Evolutionary conservation across 78 protist species (phyloP).

Genomic region (Carpediemonas membranifera): DNA sequence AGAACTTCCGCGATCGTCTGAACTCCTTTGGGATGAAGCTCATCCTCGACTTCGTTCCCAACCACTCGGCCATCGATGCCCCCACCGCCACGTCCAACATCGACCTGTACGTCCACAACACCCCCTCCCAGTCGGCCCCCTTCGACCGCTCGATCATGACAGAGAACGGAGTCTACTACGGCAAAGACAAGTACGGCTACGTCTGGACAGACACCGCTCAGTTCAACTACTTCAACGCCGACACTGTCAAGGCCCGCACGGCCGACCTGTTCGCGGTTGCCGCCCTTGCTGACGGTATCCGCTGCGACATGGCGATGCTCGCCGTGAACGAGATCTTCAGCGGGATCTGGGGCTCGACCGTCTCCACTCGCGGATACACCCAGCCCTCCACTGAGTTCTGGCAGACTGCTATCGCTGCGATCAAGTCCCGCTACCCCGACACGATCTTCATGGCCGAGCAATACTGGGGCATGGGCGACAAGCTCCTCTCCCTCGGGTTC

Average conservation of each 20-base stretch:
- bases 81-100: background rate
- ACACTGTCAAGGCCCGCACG: background rate
- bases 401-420: slow-evolving; percentile 47
- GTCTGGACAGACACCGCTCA: slow-evolving; percentile 37
- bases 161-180: slow-evolving; percentile 67
- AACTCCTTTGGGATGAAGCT: slow-evolving; percentile 16
- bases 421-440: slow-evolving; percentile 49
- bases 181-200: slow-evolving; percentile 17
- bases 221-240: slow-evolving; percentile 60
- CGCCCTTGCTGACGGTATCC: slow-evolving; percentile 52
- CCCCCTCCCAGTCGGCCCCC: slow-evolving; percentile 20
- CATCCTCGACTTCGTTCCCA: slow-evolving; percentile 73
- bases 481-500: slow-evolving; percentile 52
- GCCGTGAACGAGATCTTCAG: slow-evolving; percentile 47
- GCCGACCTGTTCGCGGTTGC: slow-evolving; percentile 36
- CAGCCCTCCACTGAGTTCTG: slow-evolving; percentile 64
- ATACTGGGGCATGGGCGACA: slow-evolving; percentile 42
- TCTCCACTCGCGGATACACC: slow-evolving; percentile 46
- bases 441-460: slow-evolving; percentile 64
- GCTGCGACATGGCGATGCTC: slow-evolving; percentile 79
- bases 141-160: slow-evolving; percentile 42
- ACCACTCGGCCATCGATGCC: slow-evolving; percentile 66
- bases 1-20: background rate
- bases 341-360: slow-evolving; percentile 46
- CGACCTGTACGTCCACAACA: slow-evolving; percentile 42